These are phyloP conservation scores for Dactylellina leptospora DNA, from an alignment of 2,329 filamentous ascomycete species.

Conservation along the genomic window DNA sequence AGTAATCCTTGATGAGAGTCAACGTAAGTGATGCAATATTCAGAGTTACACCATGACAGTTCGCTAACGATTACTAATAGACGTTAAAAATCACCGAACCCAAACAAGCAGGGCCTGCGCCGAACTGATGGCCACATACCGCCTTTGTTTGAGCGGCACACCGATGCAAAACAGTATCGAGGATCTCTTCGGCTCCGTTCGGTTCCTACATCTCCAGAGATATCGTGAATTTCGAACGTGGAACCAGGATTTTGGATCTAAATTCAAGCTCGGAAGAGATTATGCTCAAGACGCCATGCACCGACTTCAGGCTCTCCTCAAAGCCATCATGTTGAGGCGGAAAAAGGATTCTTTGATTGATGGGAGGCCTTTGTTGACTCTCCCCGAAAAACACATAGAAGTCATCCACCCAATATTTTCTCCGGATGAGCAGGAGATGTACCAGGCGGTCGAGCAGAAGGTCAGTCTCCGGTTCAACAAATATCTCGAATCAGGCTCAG, in stretches of 20 bases:
- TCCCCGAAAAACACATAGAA: conserved; percentile 73
- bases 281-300: conserved; percentile 70
- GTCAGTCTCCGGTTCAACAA: conserved; percentile 78
- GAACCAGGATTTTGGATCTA: conserved; percentile 55
- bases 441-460: conserved; percentile 72
- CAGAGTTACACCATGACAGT: neutral
- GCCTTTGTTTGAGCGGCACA: conserved; percentile 81
- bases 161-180: conserved; percentile 87
- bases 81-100: conserved; percentile 78
- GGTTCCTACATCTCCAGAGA: conserved; percentile 71
- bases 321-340: conserved; percentile 81
- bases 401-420: conserved; percentile 72
- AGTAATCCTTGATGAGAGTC: conserved; percentile 80
- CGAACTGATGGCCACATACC: conserved; percentile 68
- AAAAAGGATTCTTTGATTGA: conserved; percentile 82
- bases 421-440: conserved; percentile 72
- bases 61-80: conserved; percentile 57
- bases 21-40: conserved; percentile 59
- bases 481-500: conserved; percentile 73
- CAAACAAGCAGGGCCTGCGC: conserved; percentile 70
- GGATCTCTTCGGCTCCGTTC: conserved; percentile 79
- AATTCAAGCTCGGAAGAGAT: conserved; percentile 58
- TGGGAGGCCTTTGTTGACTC: conserved; percentile 76
- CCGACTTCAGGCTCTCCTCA: conserved; percentile 77
- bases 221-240: conserved; percentile 69